These are phyloP conservation scores for Talaromyces sp. DNA, from an alignment of 2,329 filamentous ascomycete genomes.

Conservation along the genomic window DNA sequence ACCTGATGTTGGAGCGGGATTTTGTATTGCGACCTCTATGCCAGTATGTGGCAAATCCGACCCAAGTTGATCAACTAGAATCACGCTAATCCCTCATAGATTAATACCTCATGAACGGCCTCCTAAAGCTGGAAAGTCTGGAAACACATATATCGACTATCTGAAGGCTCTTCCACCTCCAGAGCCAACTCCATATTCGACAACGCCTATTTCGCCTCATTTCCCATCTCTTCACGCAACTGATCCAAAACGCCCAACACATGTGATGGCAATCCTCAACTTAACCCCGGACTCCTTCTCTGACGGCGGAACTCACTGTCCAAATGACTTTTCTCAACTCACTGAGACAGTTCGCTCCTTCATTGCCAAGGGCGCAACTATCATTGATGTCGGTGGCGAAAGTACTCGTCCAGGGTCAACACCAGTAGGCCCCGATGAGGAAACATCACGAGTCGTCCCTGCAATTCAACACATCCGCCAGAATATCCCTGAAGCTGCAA, in stretches of 20 bases:
- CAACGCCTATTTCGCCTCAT: slow-evolving; percentile 39
- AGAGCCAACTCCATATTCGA: slow-evolving; percentile 40
- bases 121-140: slow-evolving; percentile 31
- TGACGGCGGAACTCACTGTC: slow-evolving; percentile 72
- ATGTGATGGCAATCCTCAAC: slow-evolving; percentile 93
- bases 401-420: slow-evolving; percentile 79
- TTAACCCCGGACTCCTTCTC: slow-evolving; percentile 97
- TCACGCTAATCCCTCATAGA: slow-evolving; percentile 25
- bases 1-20: slow-evolving; percentile 82
- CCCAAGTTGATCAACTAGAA: neutral
- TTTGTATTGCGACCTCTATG: slow-evolving; percentile 89
- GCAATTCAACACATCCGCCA: slow-evolving; percentile 72
- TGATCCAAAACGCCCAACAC: slow-evolving; percentile 62
- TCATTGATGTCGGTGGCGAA: slow-evolving; percentile 91
- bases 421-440: slow-evolving; percentile 71
- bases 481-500: slow-evolving; percentile 61
- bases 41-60: slow-evolving; percentile 35
- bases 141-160: slow-evolving; percentile 38
- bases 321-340: slow-evolving; percentile 54
- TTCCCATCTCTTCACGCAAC: slow-evolving; percentile 62
- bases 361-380: slow-evolving; percentile 71
- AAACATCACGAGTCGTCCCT: slow-evolving; percentile 76
- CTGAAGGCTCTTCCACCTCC: slow-evolving; percentile 38
- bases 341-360: slow-evolving; percentile 62
- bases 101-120: slow-evolving; percentile 45